Evolutionary conservation across 2,329 filamentous ascomycete species (phyloP), one percentile per base, ranked within the genome.

Genomic region (Calonectria pteridis): DNA sequence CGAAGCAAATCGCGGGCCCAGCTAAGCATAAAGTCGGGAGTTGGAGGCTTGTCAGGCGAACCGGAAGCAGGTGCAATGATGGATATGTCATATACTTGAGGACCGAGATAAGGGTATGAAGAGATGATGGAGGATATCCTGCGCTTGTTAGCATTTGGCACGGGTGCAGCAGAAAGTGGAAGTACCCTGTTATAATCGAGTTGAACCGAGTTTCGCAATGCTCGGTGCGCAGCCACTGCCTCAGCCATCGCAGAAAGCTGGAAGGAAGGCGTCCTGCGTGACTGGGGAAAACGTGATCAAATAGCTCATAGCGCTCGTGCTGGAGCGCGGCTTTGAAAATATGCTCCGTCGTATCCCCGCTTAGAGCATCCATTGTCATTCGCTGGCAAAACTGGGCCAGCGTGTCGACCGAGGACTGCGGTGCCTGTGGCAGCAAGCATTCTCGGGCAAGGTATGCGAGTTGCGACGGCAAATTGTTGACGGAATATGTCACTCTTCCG

Each of bases 391-490:
- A 55, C 18, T n/a, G 9, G 18, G n/a, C 18, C 16, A 55, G 10
- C 16, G 18, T 6, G n/a, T 55, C 51, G 35, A 55, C 23, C 7
- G 29, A 55, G 3, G 51, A 31, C 18, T n/a, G 51, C 20, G 18
- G 51, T n/a, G 28, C 7, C 20, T n/a, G 28, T 20, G 28, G 28
- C 20, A 55, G 11, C 28, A 58, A n/a, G 31, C 53, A 58, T 33
- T 58, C 10, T 31, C 31, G 31, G 7, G 71, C 65, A 18, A 77
- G 62, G 23, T 77, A 76, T 5, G 55, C 26, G 14, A 80, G 59
- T 33, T 72, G 73, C 3, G 35, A 50, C 26, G 23, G 37, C 5
- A 66, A 18, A 70, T 55, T 58, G 29, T 26, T 16, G 6, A 18
- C 6, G 28, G 11, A 26, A 18, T 1, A 23, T 14, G 2, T 23